Conservation (phyloP, 306 rosid genomes). For the Cicer yamashitae region DNA sequence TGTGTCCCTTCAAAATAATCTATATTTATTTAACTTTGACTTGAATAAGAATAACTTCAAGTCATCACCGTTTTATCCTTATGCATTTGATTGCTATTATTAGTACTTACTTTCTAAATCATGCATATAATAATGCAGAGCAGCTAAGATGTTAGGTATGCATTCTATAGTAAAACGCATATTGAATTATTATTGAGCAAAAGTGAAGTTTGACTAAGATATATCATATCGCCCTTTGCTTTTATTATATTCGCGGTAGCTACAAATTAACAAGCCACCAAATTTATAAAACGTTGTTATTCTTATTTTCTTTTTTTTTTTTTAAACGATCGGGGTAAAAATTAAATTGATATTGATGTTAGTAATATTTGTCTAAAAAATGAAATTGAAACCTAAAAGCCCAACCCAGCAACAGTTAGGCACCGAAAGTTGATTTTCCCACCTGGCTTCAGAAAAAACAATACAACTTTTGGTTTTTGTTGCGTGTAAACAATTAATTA, state of each 20-base stretch:
- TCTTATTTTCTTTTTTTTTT: neutral
- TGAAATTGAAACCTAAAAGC: neutral
- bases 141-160: constrained; percentile 39
- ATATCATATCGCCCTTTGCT: neutral
- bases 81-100: neutral
- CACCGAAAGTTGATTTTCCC: constrained; percentile 42
- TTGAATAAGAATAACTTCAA: neutral
- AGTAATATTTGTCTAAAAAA: neutral
- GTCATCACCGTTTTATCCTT: neutral
- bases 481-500: neutral
- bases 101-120: neutral
- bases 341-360: neutral
- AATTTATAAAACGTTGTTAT: neutral
- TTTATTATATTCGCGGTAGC: constrained; percentile 14
- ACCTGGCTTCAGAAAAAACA: constrained; percentile 7
- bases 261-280: constrained; percentile 22
- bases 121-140: constrained; percentile 35
- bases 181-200: neutral
- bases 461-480: constrained; percentile 6
- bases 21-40: neutral
- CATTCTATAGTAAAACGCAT: constrained; percentile 13
- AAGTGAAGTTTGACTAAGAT: constrained; percentile 40
- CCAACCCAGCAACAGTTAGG: constrained; percentile 22
- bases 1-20: neutral
- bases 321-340: neutral